Evolutionary conservation across 192 early-diverging fungal species (phyloP).

Genomic region (Coemansia sp.): DNA sequence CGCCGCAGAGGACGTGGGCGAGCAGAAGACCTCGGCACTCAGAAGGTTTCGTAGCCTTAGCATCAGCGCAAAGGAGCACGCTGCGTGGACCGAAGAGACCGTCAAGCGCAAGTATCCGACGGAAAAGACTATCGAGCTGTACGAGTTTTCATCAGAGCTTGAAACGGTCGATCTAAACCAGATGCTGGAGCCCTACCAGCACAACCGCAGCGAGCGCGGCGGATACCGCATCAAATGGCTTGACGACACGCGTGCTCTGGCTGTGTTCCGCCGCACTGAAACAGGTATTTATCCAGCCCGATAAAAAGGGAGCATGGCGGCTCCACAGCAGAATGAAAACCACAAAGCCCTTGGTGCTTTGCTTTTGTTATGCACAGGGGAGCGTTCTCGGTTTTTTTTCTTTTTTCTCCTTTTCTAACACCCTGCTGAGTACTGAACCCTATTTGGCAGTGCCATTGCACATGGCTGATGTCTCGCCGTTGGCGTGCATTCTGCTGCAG

Average conservation of each 20-base stretch:
- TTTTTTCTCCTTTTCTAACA: neutral
- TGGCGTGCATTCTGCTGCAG: neutral
- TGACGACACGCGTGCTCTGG: constrained; percentile 53
- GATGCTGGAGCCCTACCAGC: constrained; percentile 59
- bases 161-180: constrained; percentile 57
- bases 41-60: constrained; percentile 54
- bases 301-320: too few relatives aligned
- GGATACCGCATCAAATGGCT: constrained; percentile 60
- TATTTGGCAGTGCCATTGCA: neutral
- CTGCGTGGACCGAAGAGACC: constrained; percentile 52
- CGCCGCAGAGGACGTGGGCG: constrained; percentile 33
- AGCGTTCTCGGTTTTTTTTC: too few relatives aligned
- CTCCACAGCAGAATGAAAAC: too few relatives aligned
- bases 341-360: neutral
- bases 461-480: neutral
- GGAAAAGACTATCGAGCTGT: constrained; percentile 55
- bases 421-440: neutral
- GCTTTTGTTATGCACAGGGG: neutral
- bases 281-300: constrained; percentile 33
- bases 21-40: constrained; percentile 34
- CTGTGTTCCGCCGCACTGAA: constrained; percentile 54
- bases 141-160: constrained; percentile 53
- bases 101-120: constrained; percentile 56
- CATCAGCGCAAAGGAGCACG: constrained; percentile 50
- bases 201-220: constrained; percentile 51